Base-by-base conservation (phyloP, 1,139 yeast species). In the Kluyveromyces marxianus region DNA sequence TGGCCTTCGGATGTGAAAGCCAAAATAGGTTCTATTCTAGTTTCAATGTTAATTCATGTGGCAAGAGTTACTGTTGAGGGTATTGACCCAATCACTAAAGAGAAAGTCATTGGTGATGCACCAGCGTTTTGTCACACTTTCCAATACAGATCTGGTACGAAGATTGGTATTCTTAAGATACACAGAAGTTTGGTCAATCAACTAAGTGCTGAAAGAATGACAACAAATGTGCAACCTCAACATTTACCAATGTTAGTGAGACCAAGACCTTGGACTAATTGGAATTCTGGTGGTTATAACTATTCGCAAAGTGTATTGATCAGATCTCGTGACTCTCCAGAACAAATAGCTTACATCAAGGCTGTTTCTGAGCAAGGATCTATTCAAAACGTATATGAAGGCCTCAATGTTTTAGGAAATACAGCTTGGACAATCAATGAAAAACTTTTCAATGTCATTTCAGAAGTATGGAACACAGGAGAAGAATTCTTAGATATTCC, bases 391-490 rank as follows among this genome's bases (percentile, higher is more conserved):
- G 83, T 92, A 21, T 85, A 82, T 58, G 77, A 79, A 45, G 98
- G 97, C 2, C 72, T 94, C 47, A 90, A 90, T 60, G 95, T 87
- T 7, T 69, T 94, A 47, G 97, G 98, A 8, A 69, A 75, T 37
- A 87, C 97, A 1, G 76, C 96, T 0, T 92, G 99, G 99, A 85
- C 97, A 0, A 83, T 92, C 37, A 92, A 92, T 63, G 76, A 79
- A 47, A 72, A 70, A 28, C 72, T 92, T 6, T 82, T 87, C 55
- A 75, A 81, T 41, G 74, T 86, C 4, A 75, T 92, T 55, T 76
- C 87, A 3, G 70, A 80, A 50, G 82, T 83, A 48, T 92, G 98
- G 98, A 92, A 94, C 62, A 73, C 81, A 0, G 96, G 96, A 3
- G 73, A 83, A 50, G 76, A 71, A 49, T 86, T 88, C 57, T 70